These are phyloP conservation scores for Paramecium octaurelia DNA, from an alignment of 73 alveolate species.

Conservation along the genomic window DNA sequence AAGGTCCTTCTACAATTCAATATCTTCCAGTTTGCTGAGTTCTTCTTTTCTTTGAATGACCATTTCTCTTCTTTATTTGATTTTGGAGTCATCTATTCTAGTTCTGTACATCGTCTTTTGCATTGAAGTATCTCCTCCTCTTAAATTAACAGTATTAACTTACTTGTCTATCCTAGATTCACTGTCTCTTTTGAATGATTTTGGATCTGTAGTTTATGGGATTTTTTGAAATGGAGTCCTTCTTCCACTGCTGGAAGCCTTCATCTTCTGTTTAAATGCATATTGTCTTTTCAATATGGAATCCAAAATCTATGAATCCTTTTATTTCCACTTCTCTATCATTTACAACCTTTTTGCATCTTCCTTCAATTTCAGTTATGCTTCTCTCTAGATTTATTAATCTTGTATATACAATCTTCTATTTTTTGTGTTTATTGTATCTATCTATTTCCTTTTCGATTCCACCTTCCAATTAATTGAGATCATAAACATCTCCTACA, in stretches of 20 bases:
- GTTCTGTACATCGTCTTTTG: not conserved
- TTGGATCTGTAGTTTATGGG: not conserved
- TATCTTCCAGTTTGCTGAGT: not conserved
- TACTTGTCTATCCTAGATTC: not conserved
- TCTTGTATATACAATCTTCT: not conserved
- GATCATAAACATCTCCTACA: not conserved
- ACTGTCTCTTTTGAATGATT: not conserved
- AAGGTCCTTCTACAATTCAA: not conserved
- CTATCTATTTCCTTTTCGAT: not conserved
- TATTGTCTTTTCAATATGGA: not conserved
- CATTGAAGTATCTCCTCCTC: not conserved
- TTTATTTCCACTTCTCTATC: slow-evolving; percentile 11
- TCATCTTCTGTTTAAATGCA: not conserved
- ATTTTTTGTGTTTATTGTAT: not conserved
- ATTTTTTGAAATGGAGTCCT: not conserved
- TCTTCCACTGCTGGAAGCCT: not conserved
- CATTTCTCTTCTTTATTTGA: not conserved
- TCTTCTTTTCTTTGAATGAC: slow-evolving; percentile 6
- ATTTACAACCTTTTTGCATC: slow-evolving; percentile 41
- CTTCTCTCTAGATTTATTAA: slow-evolving; percentile 20
- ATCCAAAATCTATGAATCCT: not conserved
- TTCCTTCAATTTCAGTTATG: not conserved
- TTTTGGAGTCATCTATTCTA: not conserved
- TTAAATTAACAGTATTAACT: not conserved
- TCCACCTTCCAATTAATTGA: slow-evolving; percentile 6